Percentiles rank a stretch among this genome's conserved stretches.
phyloP scores from a whole-genome alignment of 1,139 yeast species.

The Scheffersomyces quercinus region DNA sequence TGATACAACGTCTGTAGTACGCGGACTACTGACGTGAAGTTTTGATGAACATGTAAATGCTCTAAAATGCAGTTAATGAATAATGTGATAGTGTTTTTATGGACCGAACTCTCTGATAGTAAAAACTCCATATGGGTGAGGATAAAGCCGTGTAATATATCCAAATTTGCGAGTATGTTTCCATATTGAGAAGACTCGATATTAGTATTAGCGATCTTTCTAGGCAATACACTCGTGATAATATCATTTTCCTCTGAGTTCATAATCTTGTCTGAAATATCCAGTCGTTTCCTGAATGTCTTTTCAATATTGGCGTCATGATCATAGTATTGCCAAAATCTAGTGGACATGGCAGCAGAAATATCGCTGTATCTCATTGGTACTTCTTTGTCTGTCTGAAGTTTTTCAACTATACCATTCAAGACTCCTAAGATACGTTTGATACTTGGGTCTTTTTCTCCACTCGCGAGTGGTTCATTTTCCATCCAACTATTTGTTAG shows the following conservation, averaged over 20 bases:
- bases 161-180: slow-evolving; percentile 33
- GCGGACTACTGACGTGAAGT: slow-evolving; percentile 32
- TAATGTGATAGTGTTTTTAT: slow-evolving; percentile 23
- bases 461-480: slow-evolving; percentile 2
- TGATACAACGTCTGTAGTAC: slow-evolving; percentile 23
- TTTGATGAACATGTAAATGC: slow-evolving; percentile 37
- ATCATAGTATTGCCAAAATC: slow-evolving; percentile 27
- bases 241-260: slow-evolving; percentile 15
- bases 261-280: slow-evolving; percentile 11
- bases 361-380: slow-evolving; percentile 31
- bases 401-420: slow-evolving; percentile 24
- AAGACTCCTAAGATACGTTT: slow-evolving; percentile 34
- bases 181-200: slow-evolving; percentile 27
- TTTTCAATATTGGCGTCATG: slow-evolving; percentile 24
- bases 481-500: slow-evolving; percentile 11
- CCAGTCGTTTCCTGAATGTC: slow-evolving; percentile 10
- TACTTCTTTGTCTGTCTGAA: slow-evolving; percentile 6
- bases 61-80: slow-evolving; percentile 41
- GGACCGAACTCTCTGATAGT: slow-evolving; percentile 12
- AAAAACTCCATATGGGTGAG: slow-evolving; percentile 27
- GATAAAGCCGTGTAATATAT: slow-evolving; percentile 24
- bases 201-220: slow-evolving; percentile 23
- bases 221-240: slow-evolving; percentile 13
- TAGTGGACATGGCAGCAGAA: slow-evolving; percentile 29
- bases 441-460: slow-evolving; percentile 24